These are phyloP conservation scores for Aspergillus sojae DNA, from an alignment of 2,329 filamentous ascomycete genomes.

Conservation along the genomic window DNA sequence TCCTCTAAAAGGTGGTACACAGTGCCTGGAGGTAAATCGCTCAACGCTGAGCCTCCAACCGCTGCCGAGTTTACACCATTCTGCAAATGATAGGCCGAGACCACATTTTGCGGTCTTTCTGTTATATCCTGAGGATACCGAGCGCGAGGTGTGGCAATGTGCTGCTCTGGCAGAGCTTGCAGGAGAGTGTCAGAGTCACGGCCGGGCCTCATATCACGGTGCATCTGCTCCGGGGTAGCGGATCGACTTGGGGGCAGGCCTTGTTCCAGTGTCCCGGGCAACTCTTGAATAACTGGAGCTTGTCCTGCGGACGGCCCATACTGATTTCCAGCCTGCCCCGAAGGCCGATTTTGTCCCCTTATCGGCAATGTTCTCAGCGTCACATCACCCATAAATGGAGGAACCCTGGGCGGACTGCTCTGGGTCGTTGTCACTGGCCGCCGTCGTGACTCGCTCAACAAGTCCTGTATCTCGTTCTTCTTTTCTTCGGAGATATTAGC, in stretches of 20 bases:
- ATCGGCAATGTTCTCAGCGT: background rate
- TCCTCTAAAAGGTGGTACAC: constrained; percentile 3
- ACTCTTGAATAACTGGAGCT: constrained; percentile 18
- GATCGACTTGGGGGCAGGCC: constrained; percentile 29
- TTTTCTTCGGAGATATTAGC: constrained; percentile 24
- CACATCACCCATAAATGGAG: background rate
- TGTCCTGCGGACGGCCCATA: background rate
- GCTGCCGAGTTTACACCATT: background rate
- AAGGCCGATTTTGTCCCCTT: background rate
- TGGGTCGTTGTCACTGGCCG: background rate
- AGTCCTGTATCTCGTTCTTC: constrained; percentile 22
- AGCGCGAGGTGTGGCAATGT: constrained; percentile 2
- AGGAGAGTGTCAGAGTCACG: background rate
- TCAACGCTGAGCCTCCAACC: background rate
- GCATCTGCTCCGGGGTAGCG: constrained; percentile 30
- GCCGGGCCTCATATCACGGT: constrained; percentile 11
- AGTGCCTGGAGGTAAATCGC: background rate
- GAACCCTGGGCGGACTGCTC: background rate
- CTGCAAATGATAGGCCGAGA: background rate
- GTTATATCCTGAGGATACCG: background rate
- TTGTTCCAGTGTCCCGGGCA: constrained; percentile 31
- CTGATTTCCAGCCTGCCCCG: background rate
- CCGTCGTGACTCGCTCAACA: constrained; percentile 20
- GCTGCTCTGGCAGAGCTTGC: background rate
- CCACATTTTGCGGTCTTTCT: background rate